Base-by-base conservation (phyloP, 768 basidiomycete species). In the Dictyophora rubrovolvata region DNA sequence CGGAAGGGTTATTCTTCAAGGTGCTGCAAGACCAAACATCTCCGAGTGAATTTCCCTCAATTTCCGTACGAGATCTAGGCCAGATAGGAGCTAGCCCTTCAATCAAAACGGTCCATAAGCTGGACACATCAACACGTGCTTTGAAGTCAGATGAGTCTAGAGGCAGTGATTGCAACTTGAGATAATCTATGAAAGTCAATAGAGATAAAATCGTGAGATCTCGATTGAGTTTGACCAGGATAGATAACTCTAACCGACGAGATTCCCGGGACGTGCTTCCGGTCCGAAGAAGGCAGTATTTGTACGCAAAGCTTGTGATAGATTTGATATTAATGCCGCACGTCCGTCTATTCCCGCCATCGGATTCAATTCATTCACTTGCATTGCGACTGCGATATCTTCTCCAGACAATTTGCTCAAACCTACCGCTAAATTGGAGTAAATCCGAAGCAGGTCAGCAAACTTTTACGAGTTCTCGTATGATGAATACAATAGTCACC, bases 281-380 rank as follows among this genome's bases (percentile, higher is more conserved):
- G 68, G 60, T 1, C 89, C 91, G 65, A 95, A 96, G 71, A 85
- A 85, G 46, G 80, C 67, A 0, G 86, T 76, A 63, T 77, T 82
- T 2, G 77, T 70, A 21, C 76, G 74, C 59, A 98, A 79, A 0
- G 93, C 93, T 35, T 75, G 73, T 49, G 81, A 80, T 48, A 97
- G 82, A 61, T 82, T 85, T 64, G 78, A 75, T 17, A 98, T 79
- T 4, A 98, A 79, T 0, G 81, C 76, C 0, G 92, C 77, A 35
- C 95, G 85, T 1, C 95, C 95, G 61, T 92, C 85, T 18, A 97
- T 77, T 6, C 93, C 95, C 17, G 89, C 84, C 84, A 98, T 89
- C 0, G 89, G 87, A 68, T 98, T 98, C 0, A 75, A 62, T 1
- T 79, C 73, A 53, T 70, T 77, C 23, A 93, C 93, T 71, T 97